Evolutionary conservation across 139 green algal genomes (phyloP), one percentile per base, ranked within the genome.

Genomic region (Penium margaritaceum): DNA sequence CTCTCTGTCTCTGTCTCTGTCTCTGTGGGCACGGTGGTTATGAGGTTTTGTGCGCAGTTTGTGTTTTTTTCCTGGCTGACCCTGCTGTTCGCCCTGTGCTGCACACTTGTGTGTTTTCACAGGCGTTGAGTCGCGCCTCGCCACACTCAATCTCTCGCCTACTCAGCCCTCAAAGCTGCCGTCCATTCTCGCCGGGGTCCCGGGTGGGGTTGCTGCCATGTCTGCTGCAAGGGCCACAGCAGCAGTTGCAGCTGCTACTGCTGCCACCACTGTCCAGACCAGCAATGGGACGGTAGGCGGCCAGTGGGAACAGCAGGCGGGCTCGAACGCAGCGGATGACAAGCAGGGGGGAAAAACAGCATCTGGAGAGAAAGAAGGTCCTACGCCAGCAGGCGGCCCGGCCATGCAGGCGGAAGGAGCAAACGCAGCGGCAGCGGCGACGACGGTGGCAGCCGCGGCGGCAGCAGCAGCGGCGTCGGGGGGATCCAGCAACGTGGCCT

Each of bases 111-210:
- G 33, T 66, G 27, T 44, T 21, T 19, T 14, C 53, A 6, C 47
- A 66, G 66, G 74, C 15, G 76, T 83, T 15, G 76, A 82, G 43
- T 30, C 76, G 9, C 33, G 72, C 21, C 54, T 82, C 17, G 76
- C 46, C 27, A 80, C 72, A 14, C 72, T 78, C 32, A 43, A 9
- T 12, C 14, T 14, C 55, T 65, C 55, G 32, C 55, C 55, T 65
- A 9, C 14, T 7, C 55, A 19, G 30, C 55, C 55, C 9, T 14
- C 14, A 12, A 9, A 9, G 30, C 55, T 35, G 30, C 55, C 9
- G 32, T 14, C 30, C 32, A 35, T 65, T 12, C 14, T 12, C 32
- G 12, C 9, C 30, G 12, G 55, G 14, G 12, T n/a, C n/a, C n/a
- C n/a, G n/a, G n/a, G n/a, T n/a, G n/a, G n/a, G n/a, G n/a, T n/a